These are phyloP conservation scores for Seiridium cupressi DNA, from an alignment of 2,329 filamentous ascomycete genomes.

Conservation along the genomic window DNA sequence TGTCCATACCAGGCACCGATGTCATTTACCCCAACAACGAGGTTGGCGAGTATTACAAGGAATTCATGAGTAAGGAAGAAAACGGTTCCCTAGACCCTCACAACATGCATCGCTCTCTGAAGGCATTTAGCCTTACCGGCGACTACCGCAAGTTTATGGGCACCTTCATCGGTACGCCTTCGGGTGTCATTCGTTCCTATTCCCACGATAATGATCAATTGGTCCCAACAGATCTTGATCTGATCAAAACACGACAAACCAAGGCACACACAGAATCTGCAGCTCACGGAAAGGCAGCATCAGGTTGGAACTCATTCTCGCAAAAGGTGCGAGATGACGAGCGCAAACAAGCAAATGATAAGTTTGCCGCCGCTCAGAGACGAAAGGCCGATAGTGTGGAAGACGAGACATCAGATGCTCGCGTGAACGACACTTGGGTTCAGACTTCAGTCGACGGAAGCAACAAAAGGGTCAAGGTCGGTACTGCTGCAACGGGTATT, in stretches of 20 bases:
- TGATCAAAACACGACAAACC: constrained; percentile 46
- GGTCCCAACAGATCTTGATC: constrained; percentile 82
- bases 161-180: constrained; percentile 62
- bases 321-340: constrained; percentile 23
- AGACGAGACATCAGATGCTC: constrained; percentile 16
- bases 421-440: constrained; percentile 38
- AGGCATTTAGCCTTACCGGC: constrained; percentile 85
- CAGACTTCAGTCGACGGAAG: constrained; percentile 35
- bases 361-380: constrained; percentile 21
- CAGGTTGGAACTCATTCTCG: constrained; percentile 22
- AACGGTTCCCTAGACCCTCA: constrained; percentile 80
- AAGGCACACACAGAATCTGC: constrained; percentile 18
- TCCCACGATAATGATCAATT: constrained; percentile 74
- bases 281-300: constrained; percentile 17
- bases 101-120: constrained; percentile 82
- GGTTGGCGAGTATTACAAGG: constrained; percentile 78
- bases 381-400: constrained; percentile 20
- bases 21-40: constrained; percentile 82
- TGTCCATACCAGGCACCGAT: constrained; percentile 91
- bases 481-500: neutral
- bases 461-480: constrained; percentile 40
- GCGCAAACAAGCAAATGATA: constrained; percentile 19
- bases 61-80: constrained; percentile 78
- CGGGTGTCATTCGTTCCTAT: constrained; percentile 71
- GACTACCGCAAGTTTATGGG: constrained; percentile 84